Conservation (phyloP, 139 green algal species). For the Chlamydomonas incerta region DNA sequence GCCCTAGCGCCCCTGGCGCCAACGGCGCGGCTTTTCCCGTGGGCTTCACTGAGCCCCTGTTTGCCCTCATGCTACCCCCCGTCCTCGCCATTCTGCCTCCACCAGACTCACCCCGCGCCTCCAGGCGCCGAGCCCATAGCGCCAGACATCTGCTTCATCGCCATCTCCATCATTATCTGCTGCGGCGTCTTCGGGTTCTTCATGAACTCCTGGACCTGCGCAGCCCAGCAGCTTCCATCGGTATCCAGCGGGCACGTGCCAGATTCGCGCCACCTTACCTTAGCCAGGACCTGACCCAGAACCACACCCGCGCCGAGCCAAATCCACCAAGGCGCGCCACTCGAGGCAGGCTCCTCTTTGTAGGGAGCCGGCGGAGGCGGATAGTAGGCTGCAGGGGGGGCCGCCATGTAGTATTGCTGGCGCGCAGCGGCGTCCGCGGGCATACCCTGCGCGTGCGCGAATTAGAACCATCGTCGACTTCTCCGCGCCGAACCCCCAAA, state of each 20-base stretch:
- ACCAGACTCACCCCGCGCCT: slow-evolving; percentile 26
- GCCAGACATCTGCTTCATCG: slow-evolving; percentile 75
- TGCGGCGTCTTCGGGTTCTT: slow-evolving; percentile 72
- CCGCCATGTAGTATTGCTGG: slow-evolving; percentile 59
- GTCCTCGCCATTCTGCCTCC: too few species aligned
- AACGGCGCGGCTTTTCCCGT: too few species aligned
- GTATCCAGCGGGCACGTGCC: not conserved
- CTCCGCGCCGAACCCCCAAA: too few species aligned
- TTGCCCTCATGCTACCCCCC: too few species aligned
- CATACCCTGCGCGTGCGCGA: slow-evolving; percentile 15
- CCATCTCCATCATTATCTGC: slow-evolving; percentile 75
- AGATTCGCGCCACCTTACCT: slow-evolving; percentile 33
- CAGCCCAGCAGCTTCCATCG: not conserved
- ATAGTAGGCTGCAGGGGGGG: slow-evolving; percentile 37
- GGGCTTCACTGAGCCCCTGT: too few species aligned
- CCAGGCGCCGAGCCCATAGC: slow-evolving; percentile 41
- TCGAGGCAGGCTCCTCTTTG: slow-evolving; percentile 31
- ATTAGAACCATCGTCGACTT: too few species aligned
- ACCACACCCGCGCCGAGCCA: slow-evolving; percentile 59
- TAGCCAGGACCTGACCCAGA: slow-evolving; percentile 40
- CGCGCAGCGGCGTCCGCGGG: not conserved
- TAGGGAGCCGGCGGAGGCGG: slow-evolving; percentile 24
- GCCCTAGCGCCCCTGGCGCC: too few species aligned
- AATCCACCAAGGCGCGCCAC: slow-evolving; percentile 62
- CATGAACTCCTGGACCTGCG: slow-evolving; percentile 68